Base-by-base conservation (phyloP, 805 yeast genomes). In the Yarrowia divulgata region DNA sequence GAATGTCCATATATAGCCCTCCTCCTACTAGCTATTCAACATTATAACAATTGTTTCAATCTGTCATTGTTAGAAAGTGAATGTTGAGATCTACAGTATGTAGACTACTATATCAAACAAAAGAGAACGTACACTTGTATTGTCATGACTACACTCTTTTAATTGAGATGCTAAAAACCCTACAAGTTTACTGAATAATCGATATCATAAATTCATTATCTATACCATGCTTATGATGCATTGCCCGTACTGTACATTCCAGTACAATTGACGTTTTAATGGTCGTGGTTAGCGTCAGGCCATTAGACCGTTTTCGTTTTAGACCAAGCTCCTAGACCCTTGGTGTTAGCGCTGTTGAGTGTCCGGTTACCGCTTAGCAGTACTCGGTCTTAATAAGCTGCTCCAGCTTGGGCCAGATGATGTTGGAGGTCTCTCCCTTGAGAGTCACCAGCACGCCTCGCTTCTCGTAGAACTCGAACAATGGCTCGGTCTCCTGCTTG, bases 371-470 rank as follows among this genome's bases (percentile, higher is more conserved):
- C 29, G 29, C 18, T 40, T 37, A 63, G 19, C 55, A 49, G 57
- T 63, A 63, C 46, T 63, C 68, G 6, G 42, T 63, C 48, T 35
- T 49, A 39, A 74, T 49, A 34, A 71, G 63, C 50, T 71, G 70
- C 72, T 81, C 74, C 46, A 93, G 78, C 75, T 92, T 84, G 0
- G 97, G 97, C 75, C 85, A 91, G 16, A 93, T 89, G 18, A 89
- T 85, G 77, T 93, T 97, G 1, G 97, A 90, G 1, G 97, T 88
- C 70, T 88, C 87, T 12, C 98, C 98, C 18, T 83, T 77, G 14
- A 93, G 88, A 1, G 81, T 81, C 57, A 81, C 78, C 46, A 89
- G 82, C 4, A 90, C 79, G 0, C 86, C 86, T 52, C 78, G 72
- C 75, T 79, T 67, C 71, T 73, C 18, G 77, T 93, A 93, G 73